Evolutionary conservation across 2,329 filamentous ascomycete genomes (phyloP).

Genomic region (Aspergillus sp.): DNA sequence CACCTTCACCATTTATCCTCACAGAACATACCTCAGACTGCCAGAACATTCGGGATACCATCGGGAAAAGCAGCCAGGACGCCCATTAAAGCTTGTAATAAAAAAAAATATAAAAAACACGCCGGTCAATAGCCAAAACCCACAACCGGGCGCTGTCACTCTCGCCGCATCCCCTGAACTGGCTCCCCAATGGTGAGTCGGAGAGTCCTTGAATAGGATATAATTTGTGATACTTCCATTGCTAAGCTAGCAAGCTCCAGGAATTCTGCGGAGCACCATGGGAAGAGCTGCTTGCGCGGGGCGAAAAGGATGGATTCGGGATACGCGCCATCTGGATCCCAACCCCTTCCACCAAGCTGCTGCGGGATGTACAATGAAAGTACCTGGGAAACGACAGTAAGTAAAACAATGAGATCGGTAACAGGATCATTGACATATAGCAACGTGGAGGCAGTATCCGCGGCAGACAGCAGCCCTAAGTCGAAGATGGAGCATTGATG

Average conservation of each 20-base stretch:
- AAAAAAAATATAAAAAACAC: conserved; percentile 54
- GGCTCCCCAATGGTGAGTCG: conserved; percentile 64
- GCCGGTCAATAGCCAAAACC: conserved; percentile 46
- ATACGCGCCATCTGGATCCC: too few relatives aligned
- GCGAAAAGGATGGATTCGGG: conserved; percentile 56
- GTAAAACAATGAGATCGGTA: too few relatives aligned
- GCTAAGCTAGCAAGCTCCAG: conserved; percentile 37
- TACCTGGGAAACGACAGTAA: too few relatives aligned
- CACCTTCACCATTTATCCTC: conserved; percentile 19
- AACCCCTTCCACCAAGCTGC: too few relatives aligned
- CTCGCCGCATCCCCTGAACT: conserved; percentile 55
- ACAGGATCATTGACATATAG: too few relatives aligned
- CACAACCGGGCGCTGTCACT: conserved; percentile 52
- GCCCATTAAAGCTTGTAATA: conserved; percentile 51
- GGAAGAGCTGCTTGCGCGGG: conserved; percentile 66
- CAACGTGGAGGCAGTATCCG: too few relatives aligned
- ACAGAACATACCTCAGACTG: conserved; percentile 25
- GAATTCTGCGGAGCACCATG: conserved; percentile 86
- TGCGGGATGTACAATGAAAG: too few relatives aligned
- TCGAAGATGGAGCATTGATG: too few relatives aligned
- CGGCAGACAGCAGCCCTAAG: too few relatives aligned
- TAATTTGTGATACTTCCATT: neutral
- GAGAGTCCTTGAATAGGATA: conserved; percentile 31
- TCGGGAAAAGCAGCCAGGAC: conserved; percentile 46
- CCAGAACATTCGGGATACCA: conserved; percentile 43